phyloP scores from a whole-genome alignment of 225 moss, liverwort and hornwort genomes.

The Takakia lepidozioides region DNA sequence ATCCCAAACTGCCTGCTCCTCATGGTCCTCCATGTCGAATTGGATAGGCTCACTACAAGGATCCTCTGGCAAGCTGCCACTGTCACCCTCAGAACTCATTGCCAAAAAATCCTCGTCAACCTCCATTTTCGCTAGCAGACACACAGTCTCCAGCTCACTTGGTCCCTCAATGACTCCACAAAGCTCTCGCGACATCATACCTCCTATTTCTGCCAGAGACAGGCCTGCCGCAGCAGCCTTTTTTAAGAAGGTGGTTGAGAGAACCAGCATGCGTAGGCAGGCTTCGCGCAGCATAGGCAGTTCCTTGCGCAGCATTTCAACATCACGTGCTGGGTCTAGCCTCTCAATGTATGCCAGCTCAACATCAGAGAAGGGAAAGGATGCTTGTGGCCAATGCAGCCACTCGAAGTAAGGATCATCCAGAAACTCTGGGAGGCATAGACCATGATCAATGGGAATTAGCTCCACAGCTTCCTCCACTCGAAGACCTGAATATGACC shows the following conservation, averaged over 20 bases:
- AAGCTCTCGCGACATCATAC: slow-evolving; percentile 90
- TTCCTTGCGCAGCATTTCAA: slow-evolving; percentile 48
- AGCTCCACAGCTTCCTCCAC: slow-evolving; percentile 54
- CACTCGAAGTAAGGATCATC: slow-evolving; percentile 96
- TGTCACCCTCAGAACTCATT: slow-evolving; percentile 23
- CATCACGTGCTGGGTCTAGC: slow-evolving; percentile 52
- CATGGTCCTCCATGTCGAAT: slow-evolving; percentile 63
- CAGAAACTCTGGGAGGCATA: slow-evolving; percentile 74
- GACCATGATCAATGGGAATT: slow-evolving; percentile 86
- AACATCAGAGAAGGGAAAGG: slow-evolving; percentile 73
- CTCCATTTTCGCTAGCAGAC: slow-evolving; percentile 38
- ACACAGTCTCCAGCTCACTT: slow-evolving; percentile 81
- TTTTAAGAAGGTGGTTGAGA: slow-evolving; percentile 76
- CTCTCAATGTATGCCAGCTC: slow-evolving; percentile 68
- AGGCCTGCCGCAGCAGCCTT: slow-evolving; percentile 65
- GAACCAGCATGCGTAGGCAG: slow-evolving; percentile 62
- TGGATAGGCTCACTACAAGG: slow-evolving; percentile 33
- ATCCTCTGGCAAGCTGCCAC: slow-evolving; percentile 17
- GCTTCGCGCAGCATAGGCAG: slow-evolving; percentile 74
- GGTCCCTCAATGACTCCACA: slow-evolving; percentile 74
- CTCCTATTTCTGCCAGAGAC: slow-evolving; percentile 81
- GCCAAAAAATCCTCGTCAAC: slow-evolving; percentile 27
- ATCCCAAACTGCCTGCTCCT: slow-evolving; percentile 34
- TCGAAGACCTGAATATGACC: slow-evolving; percentile 33
- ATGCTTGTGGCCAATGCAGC: slow-evolving; percentile 96